These are phyloP conservation scores for Puccinia polysora DNA, from an alignment of 1,284 basidiomycete genomes.

Conservation along the genomic window DNA sequence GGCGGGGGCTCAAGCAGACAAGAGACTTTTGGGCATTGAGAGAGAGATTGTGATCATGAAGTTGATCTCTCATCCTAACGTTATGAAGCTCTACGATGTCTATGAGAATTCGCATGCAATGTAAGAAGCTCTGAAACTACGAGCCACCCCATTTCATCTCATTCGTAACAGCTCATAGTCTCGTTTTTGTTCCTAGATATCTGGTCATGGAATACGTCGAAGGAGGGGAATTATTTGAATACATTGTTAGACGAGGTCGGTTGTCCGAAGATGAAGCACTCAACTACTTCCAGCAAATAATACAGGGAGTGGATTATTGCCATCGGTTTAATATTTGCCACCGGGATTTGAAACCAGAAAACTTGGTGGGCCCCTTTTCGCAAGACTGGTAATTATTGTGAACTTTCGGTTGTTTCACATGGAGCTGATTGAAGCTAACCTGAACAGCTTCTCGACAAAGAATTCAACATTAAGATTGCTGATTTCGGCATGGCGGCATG, in stretches of 20 bases:
- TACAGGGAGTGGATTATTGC: constrained; percentile 89
- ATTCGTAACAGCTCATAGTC: background rate
- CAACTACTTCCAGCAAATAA: constrained; percentile 95
- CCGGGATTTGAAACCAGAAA: constrained; percentile 95
- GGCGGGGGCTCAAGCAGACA: constrained; percentile 66
- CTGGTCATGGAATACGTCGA: constrained; percentile 96
- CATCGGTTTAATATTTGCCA: constrained; percentile 96
- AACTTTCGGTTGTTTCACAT: background rate
- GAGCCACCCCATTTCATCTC: background rate
- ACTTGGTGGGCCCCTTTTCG: constrained; percentile 57
- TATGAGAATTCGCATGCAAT: constrained; percentile 91
- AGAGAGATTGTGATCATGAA: constrained; percentile 99
- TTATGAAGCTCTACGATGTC: constrained; percentile 85
- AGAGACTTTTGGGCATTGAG: constrained; percentile 80
- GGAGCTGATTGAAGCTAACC: background rate
- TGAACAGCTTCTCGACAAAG: constrained; percentile 65
- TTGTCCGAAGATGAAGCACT: constrained; percentile 75
- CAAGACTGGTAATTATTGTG: background rate
- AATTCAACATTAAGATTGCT: constrained; percentile 89
- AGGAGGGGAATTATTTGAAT: constrained; percentile 94
- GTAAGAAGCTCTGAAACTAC: constrained; percentile 55
- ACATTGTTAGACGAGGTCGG: constrained; percentile 79
- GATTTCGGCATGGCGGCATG: constrained; percentile 99
- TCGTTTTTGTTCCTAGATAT: constrained; percentile 58
- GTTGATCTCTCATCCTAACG: constrained; percentile 93